phyloP scores from a whole-genome alignment of 768 basidiomycete genomes.

The Pluteus cervinus region DNA sequence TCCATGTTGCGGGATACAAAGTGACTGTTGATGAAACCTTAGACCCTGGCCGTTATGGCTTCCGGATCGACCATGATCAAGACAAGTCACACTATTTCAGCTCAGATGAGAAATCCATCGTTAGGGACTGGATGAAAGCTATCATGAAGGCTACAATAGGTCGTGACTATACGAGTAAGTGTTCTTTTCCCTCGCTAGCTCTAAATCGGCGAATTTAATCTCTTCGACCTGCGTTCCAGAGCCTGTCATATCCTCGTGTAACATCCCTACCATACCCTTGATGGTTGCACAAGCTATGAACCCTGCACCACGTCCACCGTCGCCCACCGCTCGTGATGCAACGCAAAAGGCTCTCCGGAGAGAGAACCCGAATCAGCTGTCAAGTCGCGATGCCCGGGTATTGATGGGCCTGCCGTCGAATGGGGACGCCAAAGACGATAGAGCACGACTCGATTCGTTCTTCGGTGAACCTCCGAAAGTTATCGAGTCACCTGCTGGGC shows the following conservation, averaged over 20 bases:
- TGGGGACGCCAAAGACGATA: conserved; percentile 37
- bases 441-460: conserved; percentile 48
- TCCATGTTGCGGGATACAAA: conserved; percentile 87
- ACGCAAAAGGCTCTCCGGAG: conserved; percentile 83
- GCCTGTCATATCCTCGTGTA: conserved; percentile 93
- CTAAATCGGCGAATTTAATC: neutral
- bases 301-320: conserved; percentile 91
- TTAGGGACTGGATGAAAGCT: conserved; percentile 99
- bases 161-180: conserved; percentile 84
- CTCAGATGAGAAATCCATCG: conserved; percentile 74
- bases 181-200: neutral
- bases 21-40: conserved; percentile 90
- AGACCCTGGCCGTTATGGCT: conserved; percentile 90
- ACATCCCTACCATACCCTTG: conserved; percentile 93
- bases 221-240: conserved; percentile 38
- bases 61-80: conserved; percentile 85
- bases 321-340: conserved; percentile 80
- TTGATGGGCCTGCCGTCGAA: conserved; percentile 53
- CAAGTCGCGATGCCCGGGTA: conserved; percentile 71
- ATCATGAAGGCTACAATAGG: conserved; percentile 98
- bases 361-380: conserved; percentile 80
- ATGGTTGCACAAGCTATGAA: conserved; percentile 96
- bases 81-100: conserved; percentile 90
- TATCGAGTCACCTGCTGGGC: conserved; percentile 11
- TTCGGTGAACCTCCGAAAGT: conserved; percentile 32